A percentile compares a stretch with the other conserved stretches of the same genome.
These are phyloP conservation scores for Leishmania braziliensis DNA, from an alignment of 208 protist species.

Conservation along the genomic window DNA sequence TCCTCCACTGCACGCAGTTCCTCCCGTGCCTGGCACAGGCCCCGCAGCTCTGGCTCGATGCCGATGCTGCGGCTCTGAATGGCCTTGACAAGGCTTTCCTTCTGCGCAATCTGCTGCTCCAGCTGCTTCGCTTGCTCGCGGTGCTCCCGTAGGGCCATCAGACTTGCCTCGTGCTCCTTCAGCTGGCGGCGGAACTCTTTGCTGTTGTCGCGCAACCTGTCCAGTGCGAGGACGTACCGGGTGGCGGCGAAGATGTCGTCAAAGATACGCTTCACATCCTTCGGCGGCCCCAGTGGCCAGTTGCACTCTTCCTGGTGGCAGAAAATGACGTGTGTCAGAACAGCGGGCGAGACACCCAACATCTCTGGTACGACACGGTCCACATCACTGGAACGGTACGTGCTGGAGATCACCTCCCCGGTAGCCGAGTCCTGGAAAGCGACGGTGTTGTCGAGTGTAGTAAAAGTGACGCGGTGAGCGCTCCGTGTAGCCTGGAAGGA, in stretches of 20 bases:
- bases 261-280: constrained; percentile 98
- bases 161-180: constrained; percentile 81
- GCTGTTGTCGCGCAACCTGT: constrained; percentile 83
- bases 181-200: constrained; percentile 84
- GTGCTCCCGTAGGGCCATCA: constrained; percentile 82
- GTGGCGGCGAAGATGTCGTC: constrained; percentile 99
- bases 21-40: constrained; percentile 50
- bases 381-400: constrained; percentile 93
- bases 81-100: constrained; percentile 50
- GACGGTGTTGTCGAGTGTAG: constrained; percentile 94
- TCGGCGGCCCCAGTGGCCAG: constrained; percentile 95
- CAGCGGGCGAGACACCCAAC: constrained; percentile 97
- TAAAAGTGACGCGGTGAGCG: constrained; percentile 88
- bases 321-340: constrained; percentile 98
- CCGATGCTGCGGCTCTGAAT: constrained; percentile 45
- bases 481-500: constrained; percentile 92
- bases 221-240: constrained; percentile 90
- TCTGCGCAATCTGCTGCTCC: constrained; percentile 50
- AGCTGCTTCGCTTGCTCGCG: constrained; percentile 77
- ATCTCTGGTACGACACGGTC: constrained; percentile 96
- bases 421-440: constrained; percentile 89
- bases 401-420: constrained; percentile 80
- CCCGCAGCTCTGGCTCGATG: constrained; percentile 61
- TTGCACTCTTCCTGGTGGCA: constrained; percentile 98
- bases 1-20: constrained; percentile 57